These are phyloP conservation scores for Parastagonospora avenae DNA, from an alignment of 2,329 filamentous ascomycete genomes.

Conservation along the genomic window DNA sequence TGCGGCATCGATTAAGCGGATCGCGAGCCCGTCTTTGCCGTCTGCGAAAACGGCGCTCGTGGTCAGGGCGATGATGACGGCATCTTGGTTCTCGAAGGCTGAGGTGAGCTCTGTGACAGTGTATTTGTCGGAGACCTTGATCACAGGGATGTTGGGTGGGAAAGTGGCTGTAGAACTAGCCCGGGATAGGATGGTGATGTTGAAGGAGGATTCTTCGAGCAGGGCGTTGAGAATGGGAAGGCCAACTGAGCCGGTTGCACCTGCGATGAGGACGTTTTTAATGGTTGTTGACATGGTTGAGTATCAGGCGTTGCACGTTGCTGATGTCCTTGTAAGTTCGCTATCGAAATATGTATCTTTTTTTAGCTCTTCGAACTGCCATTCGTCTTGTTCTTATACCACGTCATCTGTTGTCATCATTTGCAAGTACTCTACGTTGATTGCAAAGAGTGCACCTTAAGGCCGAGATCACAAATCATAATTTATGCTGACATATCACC, in stretches of 20 bases:
- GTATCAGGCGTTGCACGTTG: no score
- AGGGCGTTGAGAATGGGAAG: slow-evolving; percentile 37
- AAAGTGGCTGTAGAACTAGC: slow-evolving; percentile 27
- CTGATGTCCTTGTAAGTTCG: no score
- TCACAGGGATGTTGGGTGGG: slow-evolving; percentile 31
- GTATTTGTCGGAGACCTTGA: slow-evolving; percentile 32
- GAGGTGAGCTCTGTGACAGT: slow-evolving; percentile 30
- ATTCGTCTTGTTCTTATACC: no score
- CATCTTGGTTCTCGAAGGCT: slow-evolving; percentile 45
- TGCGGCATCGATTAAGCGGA: slow-evolving; percentile 47
- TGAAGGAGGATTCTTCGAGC: slow-evolving; percentile 39
- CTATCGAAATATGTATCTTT: no score
- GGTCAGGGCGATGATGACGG: slow-evolving; percentile 43
- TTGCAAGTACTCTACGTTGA: no score
- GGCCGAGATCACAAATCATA: no score
- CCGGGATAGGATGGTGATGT: slow-evolving; percentile 41
- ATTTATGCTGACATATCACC: no score
- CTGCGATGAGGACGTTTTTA: slow-evolving; percentile 36
- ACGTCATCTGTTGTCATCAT: no score
- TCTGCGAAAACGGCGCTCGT: slow-evolving; percentile 28
- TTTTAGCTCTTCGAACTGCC: no score
- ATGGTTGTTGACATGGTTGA: slow-evolving; percentile 9
- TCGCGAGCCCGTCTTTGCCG: slow-evolving; percentile 19
- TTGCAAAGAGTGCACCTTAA: no score
- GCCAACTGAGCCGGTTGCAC: slow-evolving; percentile 31